phyloP scores from a whole-genome alignment of 108 stramenopile genomes.

The Nannochloropsis gaditana region DNA sequence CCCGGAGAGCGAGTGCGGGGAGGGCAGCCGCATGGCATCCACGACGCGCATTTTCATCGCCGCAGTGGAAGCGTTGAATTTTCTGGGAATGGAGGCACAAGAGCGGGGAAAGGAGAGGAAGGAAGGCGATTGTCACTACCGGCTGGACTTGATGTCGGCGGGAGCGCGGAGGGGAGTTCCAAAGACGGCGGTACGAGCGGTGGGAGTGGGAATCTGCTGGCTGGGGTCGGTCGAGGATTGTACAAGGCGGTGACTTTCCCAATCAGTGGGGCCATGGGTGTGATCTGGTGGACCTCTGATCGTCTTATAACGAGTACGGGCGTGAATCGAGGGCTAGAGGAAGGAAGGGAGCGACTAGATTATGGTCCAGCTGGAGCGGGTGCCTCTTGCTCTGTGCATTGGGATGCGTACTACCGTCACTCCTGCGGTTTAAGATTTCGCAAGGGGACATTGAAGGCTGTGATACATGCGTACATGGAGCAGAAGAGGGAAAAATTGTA shows the following conservation, averaged over 20 bases:
- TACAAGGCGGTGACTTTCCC: neutral
- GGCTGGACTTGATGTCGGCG: neutral
- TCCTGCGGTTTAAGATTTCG: neutral
- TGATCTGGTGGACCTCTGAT: slow-evolving; percentile 11
- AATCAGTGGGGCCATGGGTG: slow-evolving; percentile 1
- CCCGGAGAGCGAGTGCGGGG: neutral
- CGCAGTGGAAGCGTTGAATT: neutral
- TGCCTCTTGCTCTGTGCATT: neutral
- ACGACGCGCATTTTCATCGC: neutral
- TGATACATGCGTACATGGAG: neutral
- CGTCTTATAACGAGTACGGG: neutral
- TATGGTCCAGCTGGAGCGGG: neutral
- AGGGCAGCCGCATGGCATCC: neutral
- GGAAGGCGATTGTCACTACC: neutral
- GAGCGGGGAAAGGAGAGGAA: neutral
- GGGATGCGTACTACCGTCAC: neutral
- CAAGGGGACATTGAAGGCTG: neutral
- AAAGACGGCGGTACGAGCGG: neutral
- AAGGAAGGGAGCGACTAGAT: neutral
- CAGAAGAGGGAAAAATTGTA: neutral
- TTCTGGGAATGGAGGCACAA: neutral
- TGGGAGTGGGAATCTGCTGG: neutral
- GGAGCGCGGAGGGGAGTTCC: neutral
- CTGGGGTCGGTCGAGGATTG: neutral
- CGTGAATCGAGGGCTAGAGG: neutral